Percentiles rank a stretch among this genome's conserved stretches.
Conservation (phyloP, 1,139 yeast genomes). For the Yamadazyma mexicana region DNA sequence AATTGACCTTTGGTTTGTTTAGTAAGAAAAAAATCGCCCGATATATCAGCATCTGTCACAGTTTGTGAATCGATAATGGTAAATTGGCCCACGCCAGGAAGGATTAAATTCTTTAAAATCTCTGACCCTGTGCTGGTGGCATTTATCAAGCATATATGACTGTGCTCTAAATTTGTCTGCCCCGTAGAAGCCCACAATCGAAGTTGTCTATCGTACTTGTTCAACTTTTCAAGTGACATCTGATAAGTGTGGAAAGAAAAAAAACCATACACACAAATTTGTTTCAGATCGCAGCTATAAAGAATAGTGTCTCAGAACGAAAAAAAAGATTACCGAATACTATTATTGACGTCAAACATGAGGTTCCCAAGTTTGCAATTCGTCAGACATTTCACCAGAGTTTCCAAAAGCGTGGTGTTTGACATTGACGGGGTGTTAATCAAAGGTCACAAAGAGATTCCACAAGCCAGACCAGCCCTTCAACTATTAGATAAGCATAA, state of each 20-base stretch:
- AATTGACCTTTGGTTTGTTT: conserved; percentile 45
- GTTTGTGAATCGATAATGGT: conserved; percentile 53
- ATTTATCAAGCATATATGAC: conserved; percentile 65
- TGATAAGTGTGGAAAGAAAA: not conserved
- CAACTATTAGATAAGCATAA: conserved; percentile 50
- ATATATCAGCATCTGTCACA: conserved; percentile 46
- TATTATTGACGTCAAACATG: too few species aligned
- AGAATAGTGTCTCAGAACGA: too few species aligned
- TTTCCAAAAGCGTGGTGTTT: conserved; percentile 23
- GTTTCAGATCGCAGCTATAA: too few species aligned
- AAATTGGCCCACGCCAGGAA: conserved; percentile 77
- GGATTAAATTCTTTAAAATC: conserved; percentile 69
- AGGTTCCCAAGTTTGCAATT: too few species aligned
- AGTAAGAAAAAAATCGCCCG: conserved; percentile 63
- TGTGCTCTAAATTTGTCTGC: conserved; percentile 57
- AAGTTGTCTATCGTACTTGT: conserved; percentile 82
- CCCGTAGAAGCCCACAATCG: conserved; percentile 86
- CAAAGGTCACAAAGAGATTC: conserved; percentile 70
- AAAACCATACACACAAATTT: too few species aligned
- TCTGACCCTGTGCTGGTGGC: conserved; percentile 67
- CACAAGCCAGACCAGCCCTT: conserved; percentile 67
- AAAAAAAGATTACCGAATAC: too few species aligned
- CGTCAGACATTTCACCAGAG: conserved; percentile 1
- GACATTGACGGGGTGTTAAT: conserved; percentile 89
- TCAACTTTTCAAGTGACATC: conserved; percentile 35